Base-by-base conservation (phyloP, 129 eudicot genomes). In the Erigeron canadensis region DNA sequence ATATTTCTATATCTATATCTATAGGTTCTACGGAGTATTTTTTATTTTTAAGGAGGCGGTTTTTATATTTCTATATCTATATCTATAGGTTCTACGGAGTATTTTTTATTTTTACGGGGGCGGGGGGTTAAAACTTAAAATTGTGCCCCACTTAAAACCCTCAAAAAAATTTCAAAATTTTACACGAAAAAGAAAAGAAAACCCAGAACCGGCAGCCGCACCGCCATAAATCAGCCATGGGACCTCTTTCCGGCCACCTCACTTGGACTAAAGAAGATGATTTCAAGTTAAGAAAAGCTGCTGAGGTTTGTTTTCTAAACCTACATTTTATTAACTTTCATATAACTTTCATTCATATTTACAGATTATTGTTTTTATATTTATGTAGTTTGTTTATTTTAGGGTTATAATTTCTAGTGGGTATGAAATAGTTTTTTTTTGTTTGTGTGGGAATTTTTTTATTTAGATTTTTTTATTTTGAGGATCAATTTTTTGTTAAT, bases 191-290 rank as follows among this genome's bases (percentile, higher is more conserved):
- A 38, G 40, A 37, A 5, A 13, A 6, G 16, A n/a, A 50, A 6
- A 50, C 56, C 7, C 65, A 75, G 65, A 39, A 57, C 75, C 80
- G 46, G 70, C 61, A 46, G 76, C 61, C 72, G 56, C 84, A 82
- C 87, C 73, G 75, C 78, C 37, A 58, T 37, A 46, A 70, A 73
- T 69, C 55, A 39, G 64, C 72, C 69, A 91, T 91, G 97, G 97
- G 92, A 44, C 93, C 90, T 51, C 74, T 86, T 54, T 80, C 91
- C 71, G 82, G 78, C 2, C 63, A 57, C 51, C 9, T 45, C 55
- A 55, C 72, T 64, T 91, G 97, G 96, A 72, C 77, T 64, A 81
- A 80, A 0, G 83, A 82, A 72, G 97, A 91, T 58, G 96, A 91
- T 67, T 76, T 71, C 48, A 65, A 81, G 75, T 84, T 91, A n/a